A percentile compares a stretch with the other conserved stretches of the same genome.
These are phyloP conservation scores for Spergularia azorica DNA, from an alignment of 179 eudicot genomes.

Conservation along the genomic window DNA sequence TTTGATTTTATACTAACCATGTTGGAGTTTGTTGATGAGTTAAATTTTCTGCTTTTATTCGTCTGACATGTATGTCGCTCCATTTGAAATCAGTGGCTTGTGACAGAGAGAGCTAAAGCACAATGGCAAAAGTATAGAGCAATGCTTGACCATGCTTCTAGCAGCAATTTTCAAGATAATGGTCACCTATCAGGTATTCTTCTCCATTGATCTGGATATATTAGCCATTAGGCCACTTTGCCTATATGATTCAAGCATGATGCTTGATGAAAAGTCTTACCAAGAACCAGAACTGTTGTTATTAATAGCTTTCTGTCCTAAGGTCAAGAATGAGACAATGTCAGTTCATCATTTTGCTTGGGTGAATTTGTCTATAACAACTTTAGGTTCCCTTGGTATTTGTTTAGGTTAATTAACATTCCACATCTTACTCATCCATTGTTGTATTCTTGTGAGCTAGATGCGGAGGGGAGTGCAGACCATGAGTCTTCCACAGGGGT, in stretches of 20 bases:
- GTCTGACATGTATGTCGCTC: neutral
- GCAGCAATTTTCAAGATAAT: constrained; percentile 24
- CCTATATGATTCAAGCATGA: neutral
- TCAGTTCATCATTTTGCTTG: neutral
- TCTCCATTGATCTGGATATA: neutral
- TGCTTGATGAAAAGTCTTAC: constrained; percentile 4
- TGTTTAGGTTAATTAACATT: neutral
- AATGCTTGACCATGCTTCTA: constrained; percentile 74
- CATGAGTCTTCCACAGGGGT: constrained; percentile 24
- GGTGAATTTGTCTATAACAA: neutral
- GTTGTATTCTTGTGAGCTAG: constrained; percentile 10
- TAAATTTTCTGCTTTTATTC: neutral
- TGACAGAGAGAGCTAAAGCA: constrained; percentile 66
- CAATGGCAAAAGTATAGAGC: constrained; percentile 81
- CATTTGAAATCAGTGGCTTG: constrained; percentile 64
- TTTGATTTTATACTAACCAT: neutral
- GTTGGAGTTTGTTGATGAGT: neutral
- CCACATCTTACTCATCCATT: neutral
- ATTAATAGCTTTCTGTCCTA: neutral
- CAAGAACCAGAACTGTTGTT: neutral
- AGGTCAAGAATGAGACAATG: neutral
- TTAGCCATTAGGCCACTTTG: neutral
- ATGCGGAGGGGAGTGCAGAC: constrained; percentile 26
- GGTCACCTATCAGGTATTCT: constrained; percentile 40
- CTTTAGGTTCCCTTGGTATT: neutral